These are phyloP conservation scores for Verticillium klebahnii DNA, from an alignment of 2,329 filamentous ascomycete species.

Conservation along the genomic window DNA sequence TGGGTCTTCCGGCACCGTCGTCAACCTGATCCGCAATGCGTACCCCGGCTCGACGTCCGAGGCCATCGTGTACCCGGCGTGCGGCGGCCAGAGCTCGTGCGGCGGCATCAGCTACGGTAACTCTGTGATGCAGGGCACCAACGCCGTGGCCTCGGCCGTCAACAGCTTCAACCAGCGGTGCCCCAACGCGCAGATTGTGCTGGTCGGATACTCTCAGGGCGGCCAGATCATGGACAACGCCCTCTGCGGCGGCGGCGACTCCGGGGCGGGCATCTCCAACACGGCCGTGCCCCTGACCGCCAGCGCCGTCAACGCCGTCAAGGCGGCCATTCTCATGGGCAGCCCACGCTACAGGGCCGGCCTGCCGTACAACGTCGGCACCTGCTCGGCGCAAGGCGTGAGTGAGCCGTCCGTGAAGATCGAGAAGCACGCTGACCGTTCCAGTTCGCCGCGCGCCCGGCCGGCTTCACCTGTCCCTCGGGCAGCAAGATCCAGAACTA, in stretches of 20 bases:
- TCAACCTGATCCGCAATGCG: constrained; percentile 42
- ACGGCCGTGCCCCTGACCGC: constrained; percentile 37
- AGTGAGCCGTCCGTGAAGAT: constrained; percentile 19
- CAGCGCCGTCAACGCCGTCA: constrained; percentile 49
- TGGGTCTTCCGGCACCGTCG: constrained; percentile 43
- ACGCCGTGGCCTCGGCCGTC: constrained; percentile 54
- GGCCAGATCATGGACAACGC: constrained; percentile 62
- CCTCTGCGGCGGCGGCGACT: constrained; percentile 54
- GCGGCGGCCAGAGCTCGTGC: constrained; percentile 54
- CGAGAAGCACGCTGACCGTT: neutral
- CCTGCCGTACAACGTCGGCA: constrained; percentile 55
- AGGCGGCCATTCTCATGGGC: constrained; percentile 62
- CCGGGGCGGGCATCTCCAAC: constrained; percentile 37
- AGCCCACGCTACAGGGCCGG: constrained; percentile 54
- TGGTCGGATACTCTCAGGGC: constrained; percentile 62
- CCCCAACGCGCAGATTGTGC: constrained; percentile 51
- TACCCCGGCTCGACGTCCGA: constrained; percentile 48
- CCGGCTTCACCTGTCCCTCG: constrained; percentile 49
- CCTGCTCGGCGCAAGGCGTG: constrained; percentile 52
- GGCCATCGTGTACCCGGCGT: constrained; percentile 56
- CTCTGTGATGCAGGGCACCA: constrained; percentile 53
- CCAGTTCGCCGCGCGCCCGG: constrained; percentile 51
- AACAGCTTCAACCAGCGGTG: constrained; percentile 53
- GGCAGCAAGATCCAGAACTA: constrained; percentile 53
- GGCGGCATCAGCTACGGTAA: constrained; percentile 55